A percentile compares a stretch with the other conserved stretches of the same genome.
These are phyloP conservation scores for Cryptosporidium viatorum DNA, from an alignment of 169 alveolate genomes.

Conservation along the genomic window DNA sequence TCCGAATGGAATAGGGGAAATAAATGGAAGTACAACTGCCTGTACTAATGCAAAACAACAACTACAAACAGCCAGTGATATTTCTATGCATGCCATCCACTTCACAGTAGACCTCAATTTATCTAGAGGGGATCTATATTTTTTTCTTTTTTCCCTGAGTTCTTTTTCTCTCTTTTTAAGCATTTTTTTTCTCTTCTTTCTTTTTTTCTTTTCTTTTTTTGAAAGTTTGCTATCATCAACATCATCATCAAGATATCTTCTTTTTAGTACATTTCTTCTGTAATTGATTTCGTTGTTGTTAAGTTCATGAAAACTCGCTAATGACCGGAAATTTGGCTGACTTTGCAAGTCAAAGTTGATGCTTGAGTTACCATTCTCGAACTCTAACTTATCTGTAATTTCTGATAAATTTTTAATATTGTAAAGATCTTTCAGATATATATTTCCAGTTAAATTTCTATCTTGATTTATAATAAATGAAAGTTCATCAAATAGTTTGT, in stretches of 20 bases:
- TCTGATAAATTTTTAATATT: neutral
- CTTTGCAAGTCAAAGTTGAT: neutral
- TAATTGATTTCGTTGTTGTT: slow-evolving; percentile 33
- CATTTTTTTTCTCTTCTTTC: slow-evolving; percentile 28
- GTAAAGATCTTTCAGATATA: neutral
- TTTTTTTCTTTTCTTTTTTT: slow-evolving; percentile 18
- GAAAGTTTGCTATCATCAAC: neutral
- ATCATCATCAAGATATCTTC: slow-evolving; percentile 42
- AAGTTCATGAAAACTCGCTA: slow-evolving; percentile 38
- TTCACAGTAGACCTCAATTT: slow-evolving; percentile 41
- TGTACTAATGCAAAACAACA: slow-evolving; percentile 48
- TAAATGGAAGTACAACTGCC: slow-evolving; percentile 29
- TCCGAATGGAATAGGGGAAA: slow-evolving; percentile 63
- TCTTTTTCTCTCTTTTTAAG: slow-evolving; percentile 26
- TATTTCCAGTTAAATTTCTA: neutral
- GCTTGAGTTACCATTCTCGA: neutral
- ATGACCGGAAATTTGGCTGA: neutral
- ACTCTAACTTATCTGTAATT: neutral
- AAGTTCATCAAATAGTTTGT: slow-evolving; percentile 1
- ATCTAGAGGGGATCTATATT: slow-evolving; percentile 22
- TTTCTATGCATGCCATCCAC: slow-evolving; percentile 67
- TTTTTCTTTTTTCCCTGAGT: slow-evolving; percentile 22
- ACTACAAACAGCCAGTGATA: slow-evolving; percentile 49
- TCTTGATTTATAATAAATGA: neutral
- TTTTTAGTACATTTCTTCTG: slow-evolving; percentile 22